Evolutionary conservation across 1,139 yeast species (phyloP).

Genomic region (Debaryomycetaceae sp.): DNA sequence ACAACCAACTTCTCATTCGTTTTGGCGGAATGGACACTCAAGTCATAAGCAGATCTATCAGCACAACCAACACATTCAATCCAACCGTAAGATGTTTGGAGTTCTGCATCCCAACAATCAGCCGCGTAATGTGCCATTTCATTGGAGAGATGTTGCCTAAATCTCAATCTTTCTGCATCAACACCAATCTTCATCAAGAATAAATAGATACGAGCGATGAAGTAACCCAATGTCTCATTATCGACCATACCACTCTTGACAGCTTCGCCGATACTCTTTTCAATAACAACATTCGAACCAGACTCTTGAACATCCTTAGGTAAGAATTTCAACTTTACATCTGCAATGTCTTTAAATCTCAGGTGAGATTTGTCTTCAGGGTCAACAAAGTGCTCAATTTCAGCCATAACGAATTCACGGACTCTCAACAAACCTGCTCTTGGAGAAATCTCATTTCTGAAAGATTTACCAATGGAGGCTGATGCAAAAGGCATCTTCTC

Average conservation of each 20-base stretch:
- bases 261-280: slow-evolving; percentile 82
- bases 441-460: slow-evolving; percentile 98
- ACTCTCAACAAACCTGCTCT: slow-evolving; percentile 96
- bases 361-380: slow-evolving; percentile 83
- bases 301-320: slow-evolving; percentile 84
- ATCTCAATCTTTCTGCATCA: slow-evolving; percentile 76
- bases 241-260: slow-evolving; percentile 86
- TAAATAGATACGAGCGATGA: slow-evolving; percentile 84
- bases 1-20: slow-evolving; percentile 94
- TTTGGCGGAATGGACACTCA: slow-evolving; percentile 90
- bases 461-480: slow-evolving; percentile 97
- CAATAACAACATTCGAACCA: slow-evolving; percentile 69
- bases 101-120: slow-evolving; percentile 99
- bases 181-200: slow-evolving; percentile 90
- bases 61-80: slow-evolving; percentile 99
- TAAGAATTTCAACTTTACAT: slow-evolving; percentile 69
- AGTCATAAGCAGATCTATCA: slow-evolving; percentile 97
- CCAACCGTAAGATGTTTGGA: slow-evolving; percentile 96
- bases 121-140: slow-evolving; percentile 99
- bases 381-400: slow-evolving; percentile 97
- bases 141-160: slow-evolving; percentile 97
- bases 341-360: slow-evolving; percentile 71
- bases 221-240: slow-evolving; percentile 95
- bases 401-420: slow-evolving; percentile 98
- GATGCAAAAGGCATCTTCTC: slow-evolving; percentile 98